A percentile compares a stretch with the other conserved stretches of the same genome.
These are phyloP conservation scores for Ustilago sp. DNA, from an alignment of 1,284 basidiomycete genomes.

Conservation along the genomic window DNA sequence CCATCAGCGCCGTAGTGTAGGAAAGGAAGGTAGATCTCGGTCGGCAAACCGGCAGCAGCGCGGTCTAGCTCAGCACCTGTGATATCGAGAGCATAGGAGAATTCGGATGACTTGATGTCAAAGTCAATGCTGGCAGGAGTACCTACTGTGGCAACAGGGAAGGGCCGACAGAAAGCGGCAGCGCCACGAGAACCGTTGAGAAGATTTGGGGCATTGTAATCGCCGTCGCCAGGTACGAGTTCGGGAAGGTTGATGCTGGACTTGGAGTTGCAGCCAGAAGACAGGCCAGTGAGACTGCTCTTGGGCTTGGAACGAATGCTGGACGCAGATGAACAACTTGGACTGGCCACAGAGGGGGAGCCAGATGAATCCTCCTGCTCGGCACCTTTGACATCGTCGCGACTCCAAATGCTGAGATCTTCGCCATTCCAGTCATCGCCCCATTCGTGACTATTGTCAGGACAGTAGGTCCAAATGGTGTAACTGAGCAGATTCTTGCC, in stretches of 20 bases:
- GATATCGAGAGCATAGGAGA: conserved; percentile 45
- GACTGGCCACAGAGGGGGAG: background rate
- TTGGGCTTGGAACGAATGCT: conserved; percentile 16
- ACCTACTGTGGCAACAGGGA: conserved; percentile 54
- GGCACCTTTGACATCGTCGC: conserved; percentile 75
- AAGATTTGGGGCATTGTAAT: conserved; percentile 33
- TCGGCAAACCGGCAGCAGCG: conserved; percentile 72
- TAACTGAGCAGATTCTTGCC: conserved; percentile 84
- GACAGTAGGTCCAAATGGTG: conserved; percentile 91
- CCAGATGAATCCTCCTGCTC: conserved; percentile 13
- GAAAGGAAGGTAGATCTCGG: conserved; percentile 87
- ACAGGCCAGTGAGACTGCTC: conserved; percentile 19
- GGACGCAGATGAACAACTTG: conserved; percentile 13
- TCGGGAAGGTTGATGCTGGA: conserved; percentile 28
- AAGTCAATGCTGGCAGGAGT: conserved; percentile 59
- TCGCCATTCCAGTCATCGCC: conserved; percentile 97
- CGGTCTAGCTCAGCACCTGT: conserved; percentile 31
- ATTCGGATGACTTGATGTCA: conserved; percentile 59
- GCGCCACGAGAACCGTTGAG: conserved; percentile 57
- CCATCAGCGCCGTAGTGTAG: conserved; percentile 82
- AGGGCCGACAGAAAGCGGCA: conserved; percentile 61
- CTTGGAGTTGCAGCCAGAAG: conserved; percentile 11
- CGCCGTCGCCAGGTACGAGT: conserved; percentile 23
- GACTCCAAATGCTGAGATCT: conserved; percentile 86
- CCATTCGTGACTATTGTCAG: conserved; percentile 82